Evolutionary conservation across 768 basidiomycete genomes (phyloP), one percentile per base, ranked within the genome.

Genomic region (Pisolithus orientalis): DNA sequence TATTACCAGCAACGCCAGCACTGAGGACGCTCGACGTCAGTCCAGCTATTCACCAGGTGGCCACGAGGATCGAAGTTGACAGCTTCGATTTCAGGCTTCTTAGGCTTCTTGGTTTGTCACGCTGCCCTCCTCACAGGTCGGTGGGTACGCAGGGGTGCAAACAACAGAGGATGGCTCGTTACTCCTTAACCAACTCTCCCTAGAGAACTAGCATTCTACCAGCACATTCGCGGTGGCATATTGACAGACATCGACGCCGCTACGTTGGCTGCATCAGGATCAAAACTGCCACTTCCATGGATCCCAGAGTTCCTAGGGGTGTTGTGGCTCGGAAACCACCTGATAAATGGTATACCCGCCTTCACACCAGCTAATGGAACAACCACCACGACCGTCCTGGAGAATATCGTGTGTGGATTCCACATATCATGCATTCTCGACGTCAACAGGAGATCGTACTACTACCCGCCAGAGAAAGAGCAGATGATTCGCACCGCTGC

Each of bases 361-460:
- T 5, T 43, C n/a, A 24, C 25, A 17, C 40, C 67, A 5, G 62
- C 72, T 55, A 80, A 76, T 77, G 81, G 79, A 77, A 66, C 73
- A 1, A 58, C 57, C 74, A 83, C 94, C 74, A 84, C 81, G 53
- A 71, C 95, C 49, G 90, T 95, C 29, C 70, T 99, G 3, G 86
- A 94, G 71, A 97, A 99, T 66, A 71, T 94, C 11, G 70, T 87
- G 2, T 68, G 85, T 57, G 63, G 75, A 1, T 97, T 94, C 72
- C 59, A 69, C 38, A 86, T 83, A 64, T 94, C 95, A 6, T 92
- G 89, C 59, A 79, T 96, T 52, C 74, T n/a, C n/a, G n/a, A n/a
- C n/a, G n/a, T n/a, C n/a, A n/a, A 68, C 85, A 97, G 16, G 96
- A 96, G 1, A 94, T 87, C 0, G 74, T 87, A 1, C 77, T 98